Percentiles rank a stretch among this genome's conserved stretches.
These are phyloP conservation scores for Phaeomoniella chlamydospora DNA, from an alignment of 2,329 filamentous ascomycete genomes.

Conservation along the genomic window DNA sequence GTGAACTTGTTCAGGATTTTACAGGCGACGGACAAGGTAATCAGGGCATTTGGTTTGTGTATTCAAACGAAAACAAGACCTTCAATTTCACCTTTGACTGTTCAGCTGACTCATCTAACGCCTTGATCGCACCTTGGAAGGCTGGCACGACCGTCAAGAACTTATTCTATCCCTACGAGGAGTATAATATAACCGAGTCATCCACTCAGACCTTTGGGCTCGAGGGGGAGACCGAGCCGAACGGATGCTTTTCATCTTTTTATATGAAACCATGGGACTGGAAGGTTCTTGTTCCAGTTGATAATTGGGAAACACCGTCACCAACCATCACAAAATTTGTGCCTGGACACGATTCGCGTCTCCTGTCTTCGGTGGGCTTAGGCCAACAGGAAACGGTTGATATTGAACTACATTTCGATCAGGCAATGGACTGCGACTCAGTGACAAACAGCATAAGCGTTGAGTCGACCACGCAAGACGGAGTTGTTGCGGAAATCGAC, in stretches of 20 bases:
- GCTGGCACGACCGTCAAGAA: constrained; percentile 33
- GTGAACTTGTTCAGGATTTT: constrained; percentile 28
- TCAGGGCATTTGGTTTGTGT: constrained; percentile 14
- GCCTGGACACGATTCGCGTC: constrained; percentile 37
- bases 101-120: constrained; percentile 14
- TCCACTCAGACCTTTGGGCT: constrained; percentile 22
- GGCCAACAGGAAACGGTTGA: constrained; percentile 19
- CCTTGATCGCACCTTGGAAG: constrained; percentile 35
- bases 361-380: constrained; percentile 22
- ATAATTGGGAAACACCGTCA: constrained; percentile 26
- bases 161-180: constrained; percentile 39
- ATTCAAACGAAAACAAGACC: constrained; percentile 16
- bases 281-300: constrained; percentile 36
- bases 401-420: constrained; percentile 35
- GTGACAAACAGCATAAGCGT: constrained; percentile 28
- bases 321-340: constrained; percentile 36
- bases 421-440: constrained; percentile 35
- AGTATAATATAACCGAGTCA: constrained; percentile 23
- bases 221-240: constrained; percentile 20
- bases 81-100: constrained; percentile 36
- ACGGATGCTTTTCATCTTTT: constrained; percentile 32
- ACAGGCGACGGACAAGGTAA: constrained; percentile 17
- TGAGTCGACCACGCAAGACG: constrained; percentile 28
- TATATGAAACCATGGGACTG: constrained; percentile 34
- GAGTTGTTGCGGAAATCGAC: constrained; percentile 21